Conservation (phyloP, 192 early-diverging fungal genomes). For the Entomortierella chlamydospora region DNA sequence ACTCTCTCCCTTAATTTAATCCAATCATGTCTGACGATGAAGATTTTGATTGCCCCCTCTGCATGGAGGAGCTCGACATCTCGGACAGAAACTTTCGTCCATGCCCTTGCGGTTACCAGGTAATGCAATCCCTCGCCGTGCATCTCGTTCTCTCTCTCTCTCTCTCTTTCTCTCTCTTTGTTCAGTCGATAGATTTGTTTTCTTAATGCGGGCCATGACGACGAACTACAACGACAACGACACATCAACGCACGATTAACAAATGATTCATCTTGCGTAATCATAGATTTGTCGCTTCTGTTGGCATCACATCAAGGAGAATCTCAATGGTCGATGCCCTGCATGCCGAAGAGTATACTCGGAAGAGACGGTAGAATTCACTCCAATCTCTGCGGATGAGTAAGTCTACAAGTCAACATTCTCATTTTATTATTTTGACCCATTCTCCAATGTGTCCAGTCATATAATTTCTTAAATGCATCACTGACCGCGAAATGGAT, state of each 20-base stretch:
- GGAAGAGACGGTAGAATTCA: conserved; percentile 91
- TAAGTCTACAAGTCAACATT: conserved; percentile 55
- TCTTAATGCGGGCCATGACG: too few species aligned
- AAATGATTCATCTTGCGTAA: neutral
- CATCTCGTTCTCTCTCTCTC: too few species aligned
- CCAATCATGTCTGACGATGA: conserved; percentile 81
- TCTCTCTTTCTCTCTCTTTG: neutral
- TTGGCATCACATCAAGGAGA: conserved; percentile 97
- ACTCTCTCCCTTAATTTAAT: too few species aligned
- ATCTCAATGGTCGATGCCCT: conserved; percentile 93
- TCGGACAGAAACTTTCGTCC: conserved; percentile 97
- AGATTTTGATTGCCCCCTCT: conserved; percentile 97
- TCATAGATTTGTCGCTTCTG: conserved; percentile 97
- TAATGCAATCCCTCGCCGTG: conserved; percentile 36
- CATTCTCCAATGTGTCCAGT: too few species aligned
- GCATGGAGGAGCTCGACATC: conserved; percentile 98
- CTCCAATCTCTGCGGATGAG: conserved; percentile 91
- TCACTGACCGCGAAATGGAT: too few species aligned
- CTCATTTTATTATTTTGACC: too few species aligned
- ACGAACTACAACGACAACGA: too few species aligned
- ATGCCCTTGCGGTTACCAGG: conserved; percentile 98
- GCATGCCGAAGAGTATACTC: conserved; percentile 93
- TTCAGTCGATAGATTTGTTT: too few species aligned
- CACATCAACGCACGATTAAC: conserved; percentile 3
- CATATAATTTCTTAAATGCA: too few species aligned